These are phyloP conservation scores for Colletotrichum tanaceti DNA, from an alignment of 2,329 filamentous ascomycete species.

Conservation along the genomic window DNA sequence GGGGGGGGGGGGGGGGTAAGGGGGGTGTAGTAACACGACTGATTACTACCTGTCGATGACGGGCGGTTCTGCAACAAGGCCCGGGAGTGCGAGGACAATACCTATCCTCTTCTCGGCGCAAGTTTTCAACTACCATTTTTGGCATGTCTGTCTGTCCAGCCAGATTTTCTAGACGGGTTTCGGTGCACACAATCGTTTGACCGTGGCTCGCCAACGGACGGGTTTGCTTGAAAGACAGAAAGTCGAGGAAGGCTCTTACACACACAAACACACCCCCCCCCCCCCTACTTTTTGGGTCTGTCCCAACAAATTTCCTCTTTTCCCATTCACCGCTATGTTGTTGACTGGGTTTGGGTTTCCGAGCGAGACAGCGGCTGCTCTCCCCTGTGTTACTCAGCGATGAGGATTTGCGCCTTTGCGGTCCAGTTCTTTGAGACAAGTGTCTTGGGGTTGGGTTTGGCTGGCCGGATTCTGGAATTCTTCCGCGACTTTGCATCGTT, in stretches of 20 bases:
- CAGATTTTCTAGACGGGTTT: background rate
- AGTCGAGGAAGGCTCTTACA: background rate
- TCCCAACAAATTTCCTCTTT: slow-evolving; percentile 34
- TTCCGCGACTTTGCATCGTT: background rate
- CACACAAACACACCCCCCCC: too few species aligned
- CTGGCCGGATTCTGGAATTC: background rate
- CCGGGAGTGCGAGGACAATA: background rate
- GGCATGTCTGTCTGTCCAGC: slow-evolving; percentile 1
- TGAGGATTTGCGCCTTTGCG: background rate
- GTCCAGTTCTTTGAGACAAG: slow-evolving; percentile 14
- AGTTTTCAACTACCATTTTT: background rate
- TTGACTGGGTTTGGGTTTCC: slow-evolving; percentile 22
- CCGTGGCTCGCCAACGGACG: slow-evolving; percentile 4
- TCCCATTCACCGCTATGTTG: slow-evolving; percentile 33
- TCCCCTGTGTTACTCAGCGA: background rate
- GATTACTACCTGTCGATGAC: slow-evolving; percentile 21
- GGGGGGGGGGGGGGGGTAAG: slow-evolving; percentile 16
- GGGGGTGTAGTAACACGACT: background rate
- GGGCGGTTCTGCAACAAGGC: slow-evolving; percentile 20
- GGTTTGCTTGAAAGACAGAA: background rate
- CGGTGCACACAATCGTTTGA: slow-evolving; percentile 13
- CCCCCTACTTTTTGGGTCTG: background rate
- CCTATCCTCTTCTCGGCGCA: background rate
- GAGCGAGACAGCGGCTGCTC: slow-evolving; percentile 20
- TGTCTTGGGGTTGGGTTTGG: background rate